Percentiles rank a stretch among this genome's conserved stretches.
Conservation (phyloP, 2,329 filamentous ascomycete genomes). For the Sporothrix dimorphospora region DNA sequence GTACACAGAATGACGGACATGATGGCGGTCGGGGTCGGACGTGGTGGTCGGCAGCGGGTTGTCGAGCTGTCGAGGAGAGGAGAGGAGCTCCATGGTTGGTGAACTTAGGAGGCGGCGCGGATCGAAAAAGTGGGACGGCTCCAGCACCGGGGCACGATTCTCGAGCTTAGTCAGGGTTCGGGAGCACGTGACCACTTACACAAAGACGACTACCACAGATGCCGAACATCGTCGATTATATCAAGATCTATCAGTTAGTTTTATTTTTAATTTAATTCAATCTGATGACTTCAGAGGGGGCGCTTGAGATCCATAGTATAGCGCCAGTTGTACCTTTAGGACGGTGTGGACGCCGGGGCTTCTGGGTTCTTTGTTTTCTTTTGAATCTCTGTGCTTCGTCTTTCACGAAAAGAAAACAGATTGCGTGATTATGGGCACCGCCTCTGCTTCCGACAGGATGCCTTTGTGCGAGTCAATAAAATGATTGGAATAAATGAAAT, state of each 20-base stretch:
- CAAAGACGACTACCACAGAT: neutral
- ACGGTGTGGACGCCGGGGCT: neutral
- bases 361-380: neutral
- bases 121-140: neutral
- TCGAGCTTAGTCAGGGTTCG: neutral
- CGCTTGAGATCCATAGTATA: too few species aligned
- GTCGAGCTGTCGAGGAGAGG: neutral
- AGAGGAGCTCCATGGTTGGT: neutral
- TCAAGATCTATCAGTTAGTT: too few species aligned
- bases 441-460: neutral
- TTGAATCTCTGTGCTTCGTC: neutral
- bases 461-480: neutral
- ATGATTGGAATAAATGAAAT: neutral
- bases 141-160: neutral
- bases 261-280: neutral
- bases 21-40: conserved; percentile 22
- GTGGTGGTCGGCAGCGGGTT: conserved; percentile 3
- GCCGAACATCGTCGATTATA: neutral
- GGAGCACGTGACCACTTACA: conserved; percentile 15
- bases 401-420: neutral
- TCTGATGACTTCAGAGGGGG: too few species aligned
- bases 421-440: neutral
- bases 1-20: conserved; percentile 68
- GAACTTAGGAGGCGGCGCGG: neutral
- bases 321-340: neutral